These are phyloP conservation scores for Auriscalpium microsporum DNA, from an alignment of 768 basidiomycete species.

Conservation along the genomic window DNA sequence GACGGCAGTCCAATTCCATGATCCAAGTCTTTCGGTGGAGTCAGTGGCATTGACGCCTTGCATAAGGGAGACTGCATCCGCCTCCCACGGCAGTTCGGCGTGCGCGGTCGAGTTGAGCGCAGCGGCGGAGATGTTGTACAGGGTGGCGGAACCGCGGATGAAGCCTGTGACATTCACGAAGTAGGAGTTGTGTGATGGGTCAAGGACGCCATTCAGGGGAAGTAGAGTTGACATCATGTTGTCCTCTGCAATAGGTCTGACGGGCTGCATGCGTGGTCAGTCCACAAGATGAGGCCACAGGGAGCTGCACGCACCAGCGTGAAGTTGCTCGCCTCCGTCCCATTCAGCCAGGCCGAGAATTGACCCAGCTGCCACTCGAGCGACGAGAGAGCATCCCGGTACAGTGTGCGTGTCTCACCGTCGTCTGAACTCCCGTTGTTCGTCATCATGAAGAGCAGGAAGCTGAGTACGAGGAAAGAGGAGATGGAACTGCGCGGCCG, in stretches of 20 bases:
- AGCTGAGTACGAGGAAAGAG: constrained; percentile 63
- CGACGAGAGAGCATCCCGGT: constrained; percentile 53
- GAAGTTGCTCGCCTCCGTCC: constrained; percentile 50
- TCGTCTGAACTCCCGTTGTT: constrained; percentile 61
- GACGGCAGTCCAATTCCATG: constrained; percentile 66
- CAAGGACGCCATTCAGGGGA: constrained; percentile 34
- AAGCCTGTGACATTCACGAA: constrained; percentile 75
- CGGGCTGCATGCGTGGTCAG: constrained; percentile 33
- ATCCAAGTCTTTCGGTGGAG: constrained; percentile 37
- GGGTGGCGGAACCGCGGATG: constrained; percentile 51
- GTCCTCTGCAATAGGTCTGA: constrained; percentile 32
- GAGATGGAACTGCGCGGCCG: constrained; percentile 56
- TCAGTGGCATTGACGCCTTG: constrained; percentile 42
- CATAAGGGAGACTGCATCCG: constrained; percentile 37
- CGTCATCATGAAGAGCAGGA: constrained; percentile 73
- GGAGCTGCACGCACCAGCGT: constrained; percentile 40
- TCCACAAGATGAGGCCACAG: background rate
- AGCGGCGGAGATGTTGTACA: constrained; percentile 53
- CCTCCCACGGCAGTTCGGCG: constrained; percentile 42
- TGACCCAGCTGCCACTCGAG: constrained; percentile 58
- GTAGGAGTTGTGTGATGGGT: constrained; percentile 46
- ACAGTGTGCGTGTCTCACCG: constrained; percentile 51
- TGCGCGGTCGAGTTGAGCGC: constrained; percentile 26
- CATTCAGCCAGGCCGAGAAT: constrained; percentile 69
- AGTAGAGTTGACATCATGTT: constrained; percentile 44